Conservation (phyloP, 139 green algal species). For the Nannochloris sp. region DNA sequence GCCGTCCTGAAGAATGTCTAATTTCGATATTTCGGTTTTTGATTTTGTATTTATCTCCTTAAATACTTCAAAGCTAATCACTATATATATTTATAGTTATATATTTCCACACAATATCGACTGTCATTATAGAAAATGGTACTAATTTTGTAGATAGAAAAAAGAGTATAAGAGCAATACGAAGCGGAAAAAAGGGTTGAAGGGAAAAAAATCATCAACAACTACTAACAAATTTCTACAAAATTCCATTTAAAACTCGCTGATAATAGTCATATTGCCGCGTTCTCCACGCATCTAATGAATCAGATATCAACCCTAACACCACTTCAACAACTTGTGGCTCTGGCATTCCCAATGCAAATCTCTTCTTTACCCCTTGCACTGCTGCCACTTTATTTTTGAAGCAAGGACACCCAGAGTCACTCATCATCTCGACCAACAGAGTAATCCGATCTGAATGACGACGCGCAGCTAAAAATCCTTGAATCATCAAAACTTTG, state of each 20-base stretch:
- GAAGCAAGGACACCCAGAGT: conserved; percentile 88
- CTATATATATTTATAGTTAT: too few species aligned
- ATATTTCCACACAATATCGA: too few species aligned
- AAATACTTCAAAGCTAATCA: too few species aligned
- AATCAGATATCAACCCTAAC: conserved; percentile 80
- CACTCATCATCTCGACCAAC: conserved; percentile 87
- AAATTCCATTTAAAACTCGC: conserved; percentile 89
- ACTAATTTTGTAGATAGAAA: neutral
- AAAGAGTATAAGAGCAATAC: neutral
- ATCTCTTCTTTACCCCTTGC: conserved; percentile 74
- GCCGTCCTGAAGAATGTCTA: too few species aligned
- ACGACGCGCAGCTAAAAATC: conserved; percentile 87
- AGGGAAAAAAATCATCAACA: neutral
- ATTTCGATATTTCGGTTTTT: too few species aligned
- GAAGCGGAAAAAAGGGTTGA: neutral
- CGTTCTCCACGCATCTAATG: conserved; percentile 91
- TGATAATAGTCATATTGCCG: conserved; percentile 99
- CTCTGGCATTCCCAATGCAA: conserved; percentile 58
- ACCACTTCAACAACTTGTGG: conserved; percentile 71
- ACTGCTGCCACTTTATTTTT: conserved; percentile 63
- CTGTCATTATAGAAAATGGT: neutral
- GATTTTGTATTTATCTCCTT: too few species aligned
- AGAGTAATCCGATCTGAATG: conserved; percentile 84
- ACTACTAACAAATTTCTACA: too few species aligned
- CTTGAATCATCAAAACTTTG: conserved; percentile 92